Conservation (phyloP, 2,329 filamentous ascomycete genomes). For the Ceratocystiopsis sp. region DNA sequence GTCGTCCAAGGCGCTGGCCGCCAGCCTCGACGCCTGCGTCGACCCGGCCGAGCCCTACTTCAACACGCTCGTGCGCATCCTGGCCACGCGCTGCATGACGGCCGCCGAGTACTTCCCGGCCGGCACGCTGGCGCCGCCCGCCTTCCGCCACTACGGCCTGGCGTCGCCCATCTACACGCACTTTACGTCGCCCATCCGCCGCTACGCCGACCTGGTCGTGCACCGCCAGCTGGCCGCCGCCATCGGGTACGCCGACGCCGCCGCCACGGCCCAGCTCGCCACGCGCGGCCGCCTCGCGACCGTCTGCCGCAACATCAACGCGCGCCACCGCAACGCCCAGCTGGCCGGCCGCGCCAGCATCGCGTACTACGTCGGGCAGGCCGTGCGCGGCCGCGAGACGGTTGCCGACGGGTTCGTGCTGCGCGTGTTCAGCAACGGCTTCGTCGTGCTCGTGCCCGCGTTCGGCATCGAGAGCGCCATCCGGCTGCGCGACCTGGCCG, state of each 20-base stretch:
- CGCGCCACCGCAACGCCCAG: slow-evolving; percentile 91
- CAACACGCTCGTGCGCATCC: slow-evolving; percentile 93
- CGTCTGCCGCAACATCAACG: slow-evolving; percentile 97
- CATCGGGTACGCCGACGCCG: slow-evolving; percentile 84
- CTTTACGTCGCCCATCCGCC: slow-evolving; percentile 92
- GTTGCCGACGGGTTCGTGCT: slow-evolving; percentile 76
- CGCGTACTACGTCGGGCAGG: slow-evolving; percentile 95
- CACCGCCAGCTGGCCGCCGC: slow-evolving; percentile 68
- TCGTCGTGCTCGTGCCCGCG: slow-evolving; percentile 86
- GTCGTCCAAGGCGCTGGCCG: slow-evolving; percentile 82
- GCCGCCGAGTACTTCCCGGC: slow-evolving; percentile 97
- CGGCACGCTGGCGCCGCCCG: slow-evolving; percentile 78
- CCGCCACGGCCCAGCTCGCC: slow-evolving; percentile 33
- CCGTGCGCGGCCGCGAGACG: slow-evolving; percentile 58
- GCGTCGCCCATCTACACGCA: slow-evolving; percentile 97
- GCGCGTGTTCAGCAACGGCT: slow-evolving; percentile 93
- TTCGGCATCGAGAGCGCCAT: slow-evolving; percentile 94
- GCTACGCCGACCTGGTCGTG: slow-evolving; percentile 90
- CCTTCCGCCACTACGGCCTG: slow-evolving; percentile 93
- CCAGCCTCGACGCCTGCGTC: slow-evolving; percentile 72
- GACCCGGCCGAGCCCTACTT: slow-evolving; percentile 81
- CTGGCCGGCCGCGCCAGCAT: slow-evolving; percentile 86
- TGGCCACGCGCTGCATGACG: slow-evolving; percentile 98
- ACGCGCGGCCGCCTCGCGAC: slow-evolving; percentile 74
- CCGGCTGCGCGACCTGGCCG: slow-evolving; percentile 61